A percentile compares a stretch with the other conserved stretches of the same genome.
Conservation (phyloP, 2,329 filamentous ascomycete species). For the Pseudogymnoascus sp. region DNA sequence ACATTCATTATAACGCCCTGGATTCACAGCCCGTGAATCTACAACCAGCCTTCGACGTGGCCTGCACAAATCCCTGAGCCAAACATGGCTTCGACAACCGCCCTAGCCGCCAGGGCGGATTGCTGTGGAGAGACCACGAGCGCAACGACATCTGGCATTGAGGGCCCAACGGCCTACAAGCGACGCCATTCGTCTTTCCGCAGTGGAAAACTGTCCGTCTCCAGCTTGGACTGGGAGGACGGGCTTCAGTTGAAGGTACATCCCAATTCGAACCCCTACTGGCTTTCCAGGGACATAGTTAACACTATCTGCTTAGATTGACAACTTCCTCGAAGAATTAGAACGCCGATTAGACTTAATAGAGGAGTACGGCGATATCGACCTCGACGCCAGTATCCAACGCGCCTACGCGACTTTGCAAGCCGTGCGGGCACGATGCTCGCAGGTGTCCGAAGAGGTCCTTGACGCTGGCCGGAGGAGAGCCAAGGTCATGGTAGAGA, state of each 20-base stretch:
- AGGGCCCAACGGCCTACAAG: conserved; percentile 18
- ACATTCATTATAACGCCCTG: neutral
- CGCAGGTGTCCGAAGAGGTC: conserved; percentile 81
- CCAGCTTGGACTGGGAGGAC: conserved; percentile 57
- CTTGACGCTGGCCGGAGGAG: conserved; percentile 79
- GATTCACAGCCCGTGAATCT: neutral
- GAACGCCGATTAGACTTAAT: conserved; percentile 81
- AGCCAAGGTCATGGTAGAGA: conserved; percentile 85
- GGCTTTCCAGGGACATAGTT: conserved; percentile 10
- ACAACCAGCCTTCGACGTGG: neutral
- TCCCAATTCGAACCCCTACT: neutral
- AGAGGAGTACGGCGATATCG: conserved; percentile 78
- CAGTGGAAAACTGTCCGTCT: conserved; percentile 49
- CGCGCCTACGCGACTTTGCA: conserved; percentile 81
- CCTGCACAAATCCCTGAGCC: neutral
- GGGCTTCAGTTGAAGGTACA: conserved; percentile 50
- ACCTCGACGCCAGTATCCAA: conserved; percentile 75
- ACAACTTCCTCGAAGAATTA: conserved; percentile 76
- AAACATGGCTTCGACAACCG: conserved; percentile 1
- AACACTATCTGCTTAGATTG: conserved; percentile 45
- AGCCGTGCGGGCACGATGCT: conserved; percentile 80
- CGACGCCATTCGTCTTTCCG: conserved; percentile 51
- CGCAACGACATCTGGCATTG: conserved; percentile 19
- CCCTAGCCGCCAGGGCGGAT: conserved; percentile 19
- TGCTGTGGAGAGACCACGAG: conserved; percentile 21